Base-by-base conservation (phyloP, 139 green algal species). In the Volvox africanus region DNA sequence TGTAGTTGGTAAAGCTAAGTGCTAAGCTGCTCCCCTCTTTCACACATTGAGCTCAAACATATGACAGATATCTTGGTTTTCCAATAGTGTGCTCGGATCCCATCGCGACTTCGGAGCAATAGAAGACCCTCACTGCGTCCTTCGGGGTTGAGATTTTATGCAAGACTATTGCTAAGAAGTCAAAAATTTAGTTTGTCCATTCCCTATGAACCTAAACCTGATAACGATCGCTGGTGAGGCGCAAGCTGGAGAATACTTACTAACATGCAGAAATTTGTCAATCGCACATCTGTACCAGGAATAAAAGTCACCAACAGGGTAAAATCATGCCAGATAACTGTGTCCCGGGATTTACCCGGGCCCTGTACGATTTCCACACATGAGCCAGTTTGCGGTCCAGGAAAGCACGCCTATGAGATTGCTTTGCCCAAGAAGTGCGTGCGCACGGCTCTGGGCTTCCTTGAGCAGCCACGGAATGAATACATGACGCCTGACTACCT, bases 401-500 rank as follows among this genome's bases (percentile, higher is more conserved):
- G 88, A 26, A 89, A 92, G 55, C 36, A 67, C 30, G 80, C 80
- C 9, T 92, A 90, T 80, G 73, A 90, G 82, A 82, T 92, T 13
- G 33, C 82, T 2, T 90, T 92, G 89, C 89, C 89, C 17, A 87
- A 80, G 33, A 92, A 92, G 20, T 44, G 76, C 35, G 89, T 82
- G 5, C 75, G 89, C 1, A 92, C 89, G 24, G 89, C 89, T 9
- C 20, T 92, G 24, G 89, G 89, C 0, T 92, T 92, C 71, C 37
- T 77, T 26, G 89, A 88, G 61, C 33, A 87, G 9, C 71, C 82
- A 0, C 24, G 20, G 32, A 9, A 17, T 12, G 77, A 81, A 28
- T 92, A 92, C 82, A 80, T 92, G 81, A 92, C 89, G 0, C 89
- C 89, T 11, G 75, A 88, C 35, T 92, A 89, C 69, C 35, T 67